Conservation (phyloP, 371 early-diverging fungal genomes). For the Zychaea mexicana region DNA sequence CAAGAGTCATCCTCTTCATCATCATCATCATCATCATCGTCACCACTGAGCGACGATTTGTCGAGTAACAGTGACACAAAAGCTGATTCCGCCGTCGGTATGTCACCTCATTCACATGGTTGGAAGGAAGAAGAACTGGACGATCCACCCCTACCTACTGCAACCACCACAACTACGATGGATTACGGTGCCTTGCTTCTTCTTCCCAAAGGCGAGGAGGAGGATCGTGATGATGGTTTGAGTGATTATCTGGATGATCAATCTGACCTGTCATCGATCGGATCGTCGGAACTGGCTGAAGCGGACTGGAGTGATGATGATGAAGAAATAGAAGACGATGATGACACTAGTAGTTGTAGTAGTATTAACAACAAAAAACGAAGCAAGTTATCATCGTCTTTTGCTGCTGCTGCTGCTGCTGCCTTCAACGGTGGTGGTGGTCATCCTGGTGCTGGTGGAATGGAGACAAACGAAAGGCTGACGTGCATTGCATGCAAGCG, state of each 20-base stretch:
- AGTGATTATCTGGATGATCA: conserved; percentile 42
- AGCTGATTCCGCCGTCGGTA: conserved; percentile 45
- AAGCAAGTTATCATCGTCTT: background rate
- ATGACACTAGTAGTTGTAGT: conserved; percentile 1
- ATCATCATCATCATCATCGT: too few relatives aligned
- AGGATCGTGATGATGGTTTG: conserved; percentile 12
- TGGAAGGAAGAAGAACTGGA: conserved; percentile 4
- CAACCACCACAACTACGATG: too few relatives aligned
- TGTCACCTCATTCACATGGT: conserved; percentile 28
- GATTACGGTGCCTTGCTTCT: too few relatives aligned
- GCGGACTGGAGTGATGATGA: conserved; percentile 17
- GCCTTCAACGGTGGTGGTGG: too few relatives aligned
- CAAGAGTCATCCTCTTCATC: too few relatives aligned
- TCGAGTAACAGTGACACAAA: conserved; percentile 20
- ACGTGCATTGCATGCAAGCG: conserved; percentile 39
- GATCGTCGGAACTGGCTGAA: conserved; percentile 23
- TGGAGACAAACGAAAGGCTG: conserved; percentile 17
- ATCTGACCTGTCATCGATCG: conserved; percentile 46
- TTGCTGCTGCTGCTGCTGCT: too few relatives aligned
- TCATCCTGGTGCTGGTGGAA: conserved; percentile 9
- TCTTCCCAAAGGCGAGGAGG: too few relatives aligned
- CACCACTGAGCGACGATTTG: conserved; percentile 14
- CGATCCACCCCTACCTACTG: too few relatives aligned
- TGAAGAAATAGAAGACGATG: conserved; percentile 15
- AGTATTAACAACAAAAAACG: background rate